Conservation (phyloP, 768 basidiomycete genomes). For the Panellus pusillus region DNA sequence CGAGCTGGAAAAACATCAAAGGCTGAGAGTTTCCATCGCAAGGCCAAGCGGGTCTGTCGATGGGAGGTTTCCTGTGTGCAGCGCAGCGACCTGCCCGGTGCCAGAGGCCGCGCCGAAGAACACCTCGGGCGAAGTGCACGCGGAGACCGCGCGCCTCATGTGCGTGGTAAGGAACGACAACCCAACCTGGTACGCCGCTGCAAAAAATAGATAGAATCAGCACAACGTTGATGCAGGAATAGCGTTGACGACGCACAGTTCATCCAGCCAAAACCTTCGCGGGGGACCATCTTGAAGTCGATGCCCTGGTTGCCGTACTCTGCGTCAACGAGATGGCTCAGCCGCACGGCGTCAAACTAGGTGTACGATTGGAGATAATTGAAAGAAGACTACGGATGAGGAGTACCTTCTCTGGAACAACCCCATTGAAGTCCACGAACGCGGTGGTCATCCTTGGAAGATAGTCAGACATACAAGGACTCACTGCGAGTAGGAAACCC, state of each 20-base stretch:
- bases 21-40: conserved; percentile 56
- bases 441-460: conserved; percentile 82
- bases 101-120: conserved; percentile 65
- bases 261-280: conserved; percentile 99
- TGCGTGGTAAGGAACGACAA: conserved; percentile 88
- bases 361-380: conserved; percentile 13
- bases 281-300: conserved; percentile 96
- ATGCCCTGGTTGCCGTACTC: conserved; percentile 96
- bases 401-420: conserved; percentile 90
- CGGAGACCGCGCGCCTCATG: conserved; percentile 93
- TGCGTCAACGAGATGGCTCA: conserved; percentile 94
- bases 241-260: conserved; percentile 59
- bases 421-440: conserved; percentile 96
- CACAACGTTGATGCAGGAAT: background rate
- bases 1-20: conserved; percentile 2
- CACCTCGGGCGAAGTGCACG: conserved; percentile 90
- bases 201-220: conserved; percentile 7
- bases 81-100: conserved; percentile 33
- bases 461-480: background rate
- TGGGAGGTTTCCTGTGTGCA: conserved; percentile 35
- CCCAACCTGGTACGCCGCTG: conserved; percentile 97
- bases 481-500: conserved; percentile 9
- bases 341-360: conserved; percentile 92
- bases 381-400: background rate
- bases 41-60: conserved; percentile 59